phyloP scores from a whole-genome alignment of 192 early-diverging fungal genomes.

The Gaertneriomyces semiglobifer region DNA sequence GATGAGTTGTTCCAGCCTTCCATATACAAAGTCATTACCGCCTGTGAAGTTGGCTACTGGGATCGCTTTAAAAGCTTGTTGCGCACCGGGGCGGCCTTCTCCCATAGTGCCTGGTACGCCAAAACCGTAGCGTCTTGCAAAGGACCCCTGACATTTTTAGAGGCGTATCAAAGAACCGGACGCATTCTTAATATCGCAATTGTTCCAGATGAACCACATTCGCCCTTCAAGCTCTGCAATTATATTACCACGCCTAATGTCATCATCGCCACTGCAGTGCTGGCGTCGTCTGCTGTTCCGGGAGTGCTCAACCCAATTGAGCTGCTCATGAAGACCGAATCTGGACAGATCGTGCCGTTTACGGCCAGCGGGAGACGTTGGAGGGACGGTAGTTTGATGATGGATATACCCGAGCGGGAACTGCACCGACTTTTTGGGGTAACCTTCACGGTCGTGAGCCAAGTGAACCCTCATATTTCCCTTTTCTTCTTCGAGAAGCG shows the following conservation, averaged over 20 bases:
- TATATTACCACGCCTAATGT: slow-evolving; percentile 78
- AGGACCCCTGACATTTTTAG: slow-evolving; percentile 82
- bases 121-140: slow-evolving; percentile 20
- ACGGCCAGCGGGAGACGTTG: slow-evolving; percentile 66
- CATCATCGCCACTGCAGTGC: slow-evolving; percentile 79
- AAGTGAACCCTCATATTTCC: slow-evolving; percentile 85
- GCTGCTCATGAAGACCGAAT: slow-evolving; percentile 68
- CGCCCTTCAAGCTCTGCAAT: slow-evolving; percentile 79
- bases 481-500: slow-evolving; percentile 82
- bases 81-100: slow-evolving; percentile 39
- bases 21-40: slow-evolving; percentile 49
- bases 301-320: slow-evolving; percentile 79
- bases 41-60: slow-evolving; percentile 42
- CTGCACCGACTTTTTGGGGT: slow-evolving; percentile 78
- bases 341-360: slow-evolving; percentile 65
- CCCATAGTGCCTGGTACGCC: slow-evolving; percentile 29
- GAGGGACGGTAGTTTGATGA: slow-evolving; percentile 85
- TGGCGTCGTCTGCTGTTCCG: slow-evolving; percentile 84
- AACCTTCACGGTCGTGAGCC: slow-evolving; percentile 79
- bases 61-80: slow-evolving; percentile 30
- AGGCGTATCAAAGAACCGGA: slow-evolving; percentile 87
- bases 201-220: slow-evolving; percentile 66
- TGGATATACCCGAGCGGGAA: slow-evolving; percentile 63
- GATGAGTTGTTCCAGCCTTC: slow-evolving; percentile 55
- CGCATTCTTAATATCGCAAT: slow-evolving; percentile 83